Conservation (phyloP, 352 stramenopile genomes). For the Globisporangium orthogonon region DNA sequence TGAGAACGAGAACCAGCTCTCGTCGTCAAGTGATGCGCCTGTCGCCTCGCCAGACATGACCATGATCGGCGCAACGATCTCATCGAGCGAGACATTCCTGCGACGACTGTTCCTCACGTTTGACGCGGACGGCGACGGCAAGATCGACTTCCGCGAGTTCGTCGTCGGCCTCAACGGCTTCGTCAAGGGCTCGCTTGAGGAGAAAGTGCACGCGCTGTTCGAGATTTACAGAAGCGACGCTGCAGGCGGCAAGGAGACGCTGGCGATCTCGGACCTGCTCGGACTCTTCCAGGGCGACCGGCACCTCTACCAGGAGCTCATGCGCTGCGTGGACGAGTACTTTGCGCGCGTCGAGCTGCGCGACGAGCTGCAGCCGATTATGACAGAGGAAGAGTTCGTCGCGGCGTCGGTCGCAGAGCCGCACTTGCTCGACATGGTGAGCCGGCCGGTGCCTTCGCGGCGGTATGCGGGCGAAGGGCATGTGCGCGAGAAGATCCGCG, state of each 20-base stretch:
- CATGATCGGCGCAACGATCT: slow-evolving; percentile 35
- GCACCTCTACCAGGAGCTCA: slow-evolving; percentile 36
- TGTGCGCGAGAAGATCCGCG: slow-evolving; percentile 26
- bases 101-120: slow-evolving; percentile 34
- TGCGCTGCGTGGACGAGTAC: slow-evolving; percentile 41
- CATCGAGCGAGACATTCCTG: slow-evolving; percentile 35
- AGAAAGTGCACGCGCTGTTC: slow-evolving; percentile 40
- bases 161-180: slow-evolving; percentile 39
- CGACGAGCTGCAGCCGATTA: slow-evolving; percentile 21
- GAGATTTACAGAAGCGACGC: slow-evolving; percentile 24
- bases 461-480: slow-evolving; percentile 23
- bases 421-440: slow-evolving; percentile 31
- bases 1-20: neutral
- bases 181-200: slow-evolving; percentile 27
- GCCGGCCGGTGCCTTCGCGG: slow-evolving; percentile 20
- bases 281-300: slow-evolving; percentile 37
- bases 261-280: slow-evolving; percentile 38
- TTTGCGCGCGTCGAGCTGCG: slow-evolving; percentile 33
- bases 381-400: slow-evolving; percentile 39
- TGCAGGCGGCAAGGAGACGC: slow-evolving; percentile 7
- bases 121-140: slow-evolving; percentile 33
- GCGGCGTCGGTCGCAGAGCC: slow-evolving; percentile 27
- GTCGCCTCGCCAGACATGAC: slow-evolving; percentile 14
- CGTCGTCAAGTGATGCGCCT: neutral
- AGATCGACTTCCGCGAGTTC: slow-evolving; percentile 48